These are phyloP conservation scores for Ophiocordyceps polyrhachis-furcata DNA, from an alignment of 2,329 filamentous ascomycete species.

Conservation along the genomic window DNA sequence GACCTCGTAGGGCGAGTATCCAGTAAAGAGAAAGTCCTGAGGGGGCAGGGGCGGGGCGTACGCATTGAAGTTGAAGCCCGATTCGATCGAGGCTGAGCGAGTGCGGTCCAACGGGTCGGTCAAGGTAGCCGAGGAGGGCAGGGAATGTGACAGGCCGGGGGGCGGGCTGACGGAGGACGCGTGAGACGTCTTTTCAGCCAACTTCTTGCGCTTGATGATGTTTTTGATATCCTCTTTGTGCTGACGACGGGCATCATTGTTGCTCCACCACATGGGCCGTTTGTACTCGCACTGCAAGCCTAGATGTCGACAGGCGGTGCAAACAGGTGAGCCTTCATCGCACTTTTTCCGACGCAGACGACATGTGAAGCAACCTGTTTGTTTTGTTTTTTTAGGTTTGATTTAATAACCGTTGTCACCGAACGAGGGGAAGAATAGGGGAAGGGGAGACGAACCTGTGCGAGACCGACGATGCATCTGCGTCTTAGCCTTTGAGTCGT, in stretches of 20 bases:
- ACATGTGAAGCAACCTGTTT: constrained; percentile 47
- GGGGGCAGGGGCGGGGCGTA: constrained; percentile 46
- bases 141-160: constrained; percentile 61
- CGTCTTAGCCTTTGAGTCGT: constrained; percentile 43
- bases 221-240: constrained; percentile 96
- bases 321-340: constrained; percentile 43
- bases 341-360: constrained; percentile 50
- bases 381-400: too few species aligned
- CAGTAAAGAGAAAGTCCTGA: constrained; percentile 33
- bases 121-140: constrained; percentile 64
- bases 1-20: constrained; percentile 70
- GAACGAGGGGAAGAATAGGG: too few species aligned
- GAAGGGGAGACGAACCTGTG: constrained; percentile 48
- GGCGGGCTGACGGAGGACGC: constrained; percentile 44
- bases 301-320: constrained; percentile 52
- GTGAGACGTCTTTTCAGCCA: constrained; percentile 62
- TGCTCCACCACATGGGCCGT: constrained; percentile 93
- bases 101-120: constrained; percentile 56
- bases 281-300: constrained; percentile 90
- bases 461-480: constrained; percentile 91
- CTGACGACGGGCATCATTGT: constrained; percentile 63
- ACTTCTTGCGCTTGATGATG: constrained; percentile 93
- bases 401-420: neutral
- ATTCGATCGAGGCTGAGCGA: constrained; percentile 62
- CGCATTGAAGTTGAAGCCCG: constrained; percentile 57